Evolutionary conservation across 352 stramenopile genomes (phyloP).

Genomic region (Phytophthora sansomeana): DNA sequence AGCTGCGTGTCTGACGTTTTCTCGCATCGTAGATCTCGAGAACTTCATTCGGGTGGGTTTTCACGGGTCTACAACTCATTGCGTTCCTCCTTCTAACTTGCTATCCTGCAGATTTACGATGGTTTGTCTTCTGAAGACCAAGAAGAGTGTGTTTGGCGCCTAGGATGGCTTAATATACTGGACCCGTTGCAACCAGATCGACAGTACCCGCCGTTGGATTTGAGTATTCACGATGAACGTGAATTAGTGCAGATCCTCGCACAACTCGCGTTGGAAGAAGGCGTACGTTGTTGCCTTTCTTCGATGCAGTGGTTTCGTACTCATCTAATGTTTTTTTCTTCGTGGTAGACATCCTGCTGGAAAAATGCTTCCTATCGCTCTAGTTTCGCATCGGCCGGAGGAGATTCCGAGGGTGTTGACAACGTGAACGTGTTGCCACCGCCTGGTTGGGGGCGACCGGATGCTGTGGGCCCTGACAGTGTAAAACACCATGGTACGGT

Average conservation of each 20-base stretch:
- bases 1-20: slow-evolving; percentile 66
- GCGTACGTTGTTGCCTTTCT: slow-evolving; percentile 33
- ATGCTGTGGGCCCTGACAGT: slow-evolving; percentile 63
- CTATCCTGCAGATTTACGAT: slow-evolving; percentile 54
- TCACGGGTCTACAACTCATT: background rate
- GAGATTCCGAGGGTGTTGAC: background rate
- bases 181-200: slow-evolving; percentile 82
- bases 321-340: background rate
- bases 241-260: slow-evolving; percentile 82
- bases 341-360: slow-evolving; percentile 26
- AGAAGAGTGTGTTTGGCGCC: slow-evolving; percentile 58
- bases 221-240: slow-evolving; percentile 78
- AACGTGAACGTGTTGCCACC: slow-evolving; percentile 39
- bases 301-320: background rate
- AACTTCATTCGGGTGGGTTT: slow-evolving; percentile 68
- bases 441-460: slow-evolving; percentile 54
- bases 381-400: slow-evolving; percentile 7
- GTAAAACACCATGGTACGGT: slow-evolving; percentile 72
- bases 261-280: slow-evolving; percentile 76
- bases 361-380: slow-evolving; percentile 39
- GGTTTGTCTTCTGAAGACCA: slow-evolving; percentile 61
- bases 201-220: slow-evolving; percentile 71
- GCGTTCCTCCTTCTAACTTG: background rate
- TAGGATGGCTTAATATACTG: slow-evolving; percentile 90
- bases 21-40: slow-evolving; percentile 76